A percentile compares a stretch with the other conserved stretches of the same genome.
Conservation (phyloP, 257 asterid species). For the Verbascum thapsus region DNA sequence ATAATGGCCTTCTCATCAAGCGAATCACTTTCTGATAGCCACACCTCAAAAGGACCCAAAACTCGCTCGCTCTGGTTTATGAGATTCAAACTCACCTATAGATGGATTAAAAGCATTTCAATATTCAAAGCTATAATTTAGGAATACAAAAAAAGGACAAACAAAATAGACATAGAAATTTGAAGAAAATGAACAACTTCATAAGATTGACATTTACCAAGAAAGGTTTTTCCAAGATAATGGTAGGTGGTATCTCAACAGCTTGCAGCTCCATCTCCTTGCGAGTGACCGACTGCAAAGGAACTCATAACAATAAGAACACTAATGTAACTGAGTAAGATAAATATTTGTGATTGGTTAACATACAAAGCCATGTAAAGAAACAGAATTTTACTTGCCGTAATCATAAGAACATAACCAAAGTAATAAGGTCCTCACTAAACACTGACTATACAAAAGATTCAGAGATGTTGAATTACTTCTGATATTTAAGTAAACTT, state of each 20-base stretch:
- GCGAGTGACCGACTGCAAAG: slow-evolving; percentile 70
- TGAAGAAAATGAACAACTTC: slow-evolving; percentile 20
- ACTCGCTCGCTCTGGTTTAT: slow-evolving; percentile 77
- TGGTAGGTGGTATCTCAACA: slow-evolving; percentile 73
- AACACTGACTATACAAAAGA: too few species aligned
- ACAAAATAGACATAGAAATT: slow-evolving; percentile 1
- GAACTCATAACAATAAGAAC: slow-evolving; percentile 22
- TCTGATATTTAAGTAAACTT: too few species aligned
- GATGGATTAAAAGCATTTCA: slow-evolving; percentile 25
- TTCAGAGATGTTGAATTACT: too few species aligned
- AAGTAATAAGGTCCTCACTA: too few species aligned
- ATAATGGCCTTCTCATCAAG: slow-evolving; percentile 74
- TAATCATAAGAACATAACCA: slow-evolving; percentile 5
- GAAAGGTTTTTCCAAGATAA: slow-evolving; percentile 81
- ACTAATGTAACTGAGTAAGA: slow-evolving; percentile 9
- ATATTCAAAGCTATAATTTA: slow-evolving; percentile 13
- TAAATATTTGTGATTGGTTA: background rate
- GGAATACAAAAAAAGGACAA: background rate
- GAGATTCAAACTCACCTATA: slow-evolving; percentile 70
- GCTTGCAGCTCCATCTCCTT: slow-evolving; percentile 81
- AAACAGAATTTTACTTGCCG: background rate
- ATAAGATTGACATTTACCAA: slow-evolving; percentile 49
- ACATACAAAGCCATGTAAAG: slow-evolving; percentile 7
- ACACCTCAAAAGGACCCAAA: slow-evolving; percentile 90
- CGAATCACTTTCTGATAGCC: slow-evolving; percentile 72